Evolutionary conservation across 345 rosid species (phyloP), one percentile per base, ranked within the genome.

Genomic region (Litchi chinensis): DNA sequence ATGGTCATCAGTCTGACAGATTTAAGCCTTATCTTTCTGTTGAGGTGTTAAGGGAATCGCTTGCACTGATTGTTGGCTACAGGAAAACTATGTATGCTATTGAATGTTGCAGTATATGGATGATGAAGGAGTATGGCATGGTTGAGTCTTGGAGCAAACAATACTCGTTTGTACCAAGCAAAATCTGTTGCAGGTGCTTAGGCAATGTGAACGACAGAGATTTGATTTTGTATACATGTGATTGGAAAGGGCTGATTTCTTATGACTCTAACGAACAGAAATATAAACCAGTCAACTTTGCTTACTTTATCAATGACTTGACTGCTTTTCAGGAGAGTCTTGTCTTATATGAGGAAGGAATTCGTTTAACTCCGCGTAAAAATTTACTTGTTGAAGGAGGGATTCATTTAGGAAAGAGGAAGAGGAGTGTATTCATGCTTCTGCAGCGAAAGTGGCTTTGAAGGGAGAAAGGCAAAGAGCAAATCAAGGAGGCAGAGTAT

Each of bases 41-140:
- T n/a, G 46, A 15, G 2, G n/a, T 37, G 50, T 73, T 40, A n/a
- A 56, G 37, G 50, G 76, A 22, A 15, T 73, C 65, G 3, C 65
- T 59, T 39, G 50, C 11, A 32, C 1, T 73, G 66, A 73, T 73
- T 37, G 76, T 18, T 26, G 1, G 9, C n/a, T 5, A n/a, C 6
- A 40, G 12, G 32, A 13, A 3, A 3, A 6, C n/a, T n/a, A n/a
- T n/a, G n/a, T n/a, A n/a, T n/a, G n/a, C n/a, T 3, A 22, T 60
- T 24, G 54, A 41, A n/a, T 2, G 8, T 12, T 73, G 37, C 24
- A 13, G 6, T 66, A 60, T 60, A 40, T 73, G 68, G 76, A 22
- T 73, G 22, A 73, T 40, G 67, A 41, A 12, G 12, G 40, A 73
- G 8, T 73, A 73, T 59, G 76, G 68, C 16, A 5, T 73, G 22